Base-by-base conservation (phyloP, 2,329 filamentous ascomycete genomes). In the Cytospora paraplurivora region DNA sequence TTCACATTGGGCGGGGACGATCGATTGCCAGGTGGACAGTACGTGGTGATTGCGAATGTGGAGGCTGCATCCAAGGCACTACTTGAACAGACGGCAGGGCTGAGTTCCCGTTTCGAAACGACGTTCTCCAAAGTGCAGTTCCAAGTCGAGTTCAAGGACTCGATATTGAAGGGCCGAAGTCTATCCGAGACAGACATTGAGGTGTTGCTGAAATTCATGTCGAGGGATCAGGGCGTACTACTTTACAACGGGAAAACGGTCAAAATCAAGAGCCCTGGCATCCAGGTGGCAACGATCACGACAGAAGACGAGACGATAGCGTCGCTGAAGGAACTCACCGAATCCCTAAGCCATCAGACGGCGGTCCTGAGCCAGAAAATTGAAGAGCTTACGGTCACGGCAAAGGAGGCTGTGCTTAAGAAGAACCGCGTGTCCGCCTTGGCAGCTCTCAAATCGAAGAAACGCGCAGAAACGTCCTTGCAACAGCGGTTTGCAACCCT, bases 301-400 rank as follows among this genome's bases (percentile, higher is more conserved):
- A 80, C 88, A 63, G 89, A 96, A 70, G 95, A 99, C 76, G 79
- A 81, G 5, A 90, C 91, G 0, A 91, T 97, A 67, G 93, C 93
- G 1, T 90, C 90, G 19, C 84, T 99, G 11, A 94, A 93, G 71
- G 86, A 90, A 33, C 82, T 97, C 12, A 89, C 93, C 34, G 81
- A 85, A 49, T 89, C 90, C 57, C 82, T 99, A 17, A 88, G 89
- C 66, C 84, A 88, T 21, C 87, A 97, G 66, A 88, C 92, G 17
- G 76, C 82, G 8, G 81, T 87, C 0, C 82, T 98, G 47, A 84
- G 82, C 57, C 78, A 78, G 11, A 89, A 92, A 66, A 81, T 95
- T 56, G 83, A 88, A 2, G 81, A 84, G 34, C 81, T 97, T 5
- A 81, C 83, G 37, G 71, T 76, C 2, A 83, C 84, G 6, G 93